Evolutionary conservation across 2,329 filamentous ascomycete species (phyloP), one percentile per base, ranked within the genome.

Genomic region (Periconia sp.): DNA sequence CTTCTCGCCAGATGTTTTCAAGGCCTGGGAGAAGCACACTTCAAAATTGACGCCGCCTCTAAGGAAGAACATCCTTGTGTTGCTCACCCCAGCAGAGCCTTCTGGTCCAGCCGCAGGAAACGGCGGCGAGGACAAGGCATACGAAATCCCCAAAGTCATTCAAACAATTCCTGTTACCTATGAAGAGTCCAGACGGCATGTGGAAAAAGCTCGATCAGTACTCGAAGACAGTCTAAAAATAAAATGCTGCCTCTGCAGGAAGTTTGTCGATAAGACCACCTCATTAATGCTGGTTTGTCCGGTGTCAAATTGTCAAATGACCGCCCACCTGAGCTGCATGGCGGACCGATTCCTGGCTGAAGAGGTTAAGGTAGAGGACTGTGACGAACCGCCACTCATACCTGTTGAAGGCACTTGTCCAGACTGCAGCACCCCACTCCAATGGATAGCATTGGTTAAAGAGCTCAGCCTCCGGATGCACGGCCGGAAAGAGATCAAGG

Each of bases 371-470:
- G 30, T 36, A 12, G 65, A 65, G n/a, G 56, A 60, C 2, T n/a
- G n/a, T n/a, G n/a, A n/a, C n/a, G n/a, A n/a, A n/a, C n/a, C n/a
- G n/a, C n/a, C n/a, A n/a, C 58, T 95, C 1, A 61, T 95, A 1
- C 92, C 92, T 0, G 75, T 81, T 1, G 64, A 76, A 23, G 91
- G 90, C 2, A 68, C 59, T 2, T 97, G 92, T 70, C 89, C 89
- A 0, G 72, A 73, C 15, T 97, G 92, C 62, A 70, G 77, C 1
- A 74, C 75, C 0, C 68, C 75, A 4, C 71, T 91, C 2, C 66
- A 76, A 36, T 97, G 92, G 92, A 76, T 78, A 0, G 81, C 87
- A 34, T 82, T 96, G 72, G 87, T 95, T 73, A 92, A 85, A 63
- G 92, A 95, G 64, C 70, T 95, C 56, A 94, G 81, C 36, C 71